Evolutionary conservation across 2,329 filamentous ascomycete genomes (phyloP), one percentile per base, ranked within the genome.

Genomic region (Fusarium sp.): DNA sequence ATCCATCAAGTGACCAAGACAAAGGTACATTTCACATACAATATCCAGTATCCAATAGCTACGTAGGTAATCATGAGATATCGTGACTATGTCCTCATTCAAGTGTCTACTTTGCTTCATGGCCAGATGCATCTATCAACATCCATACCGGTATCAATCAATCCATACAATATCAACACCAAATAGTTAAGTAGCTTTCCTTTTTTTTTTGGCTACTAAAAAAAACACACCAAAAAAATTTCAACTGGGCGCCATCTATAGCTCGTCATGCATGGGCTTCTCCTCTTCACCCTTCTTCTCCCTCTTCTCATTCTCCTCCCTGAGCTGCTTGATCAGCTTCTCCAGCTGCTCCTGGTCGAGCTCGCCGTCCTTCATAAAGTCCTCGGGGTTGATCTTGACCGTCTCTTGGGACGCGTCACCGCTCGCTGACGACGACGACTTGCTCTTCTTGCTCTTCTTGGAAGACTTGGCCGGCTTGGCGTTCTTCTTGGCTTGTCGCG

Each of bases 401-500:
- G 85, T 86, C 75, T 82, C 79, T 45, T 83, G 79, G 24, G 83
- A 75, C 68, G 82, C 57, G 69, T 82, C 79, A 72, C 77, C 74
- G 65, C 78, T 79, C 69, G 81, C 81, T 11, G 80, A 78, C 73
- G 24, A 29, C 3, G 45, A 27, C 9, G 45, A 27, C 45, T 85
- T 84, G 69, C 82, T 77, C 73, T 82, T 80, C 79, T 85, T 84
- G 31, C 84, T 84, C 40, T 79, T 80, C 76, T 84, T 83, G 29
- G 29, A 31, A 31, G 29, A 31, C 29, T 31, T 31, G n/a, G 70
- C 68, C 22, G 74, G 73, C 45, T 62, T 62, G 64, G 83, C 81
- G 62, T 80, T 79, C 81, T 88, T 88, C 79, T 86, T 86, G 65
- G 84, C 82, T 72, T 82, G 82, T 70, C 85, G 86, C 76, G 85